Conservation (phyloP, 768 basidiomycete genomes). For the Pleurotus tuber-regium region DNA sequence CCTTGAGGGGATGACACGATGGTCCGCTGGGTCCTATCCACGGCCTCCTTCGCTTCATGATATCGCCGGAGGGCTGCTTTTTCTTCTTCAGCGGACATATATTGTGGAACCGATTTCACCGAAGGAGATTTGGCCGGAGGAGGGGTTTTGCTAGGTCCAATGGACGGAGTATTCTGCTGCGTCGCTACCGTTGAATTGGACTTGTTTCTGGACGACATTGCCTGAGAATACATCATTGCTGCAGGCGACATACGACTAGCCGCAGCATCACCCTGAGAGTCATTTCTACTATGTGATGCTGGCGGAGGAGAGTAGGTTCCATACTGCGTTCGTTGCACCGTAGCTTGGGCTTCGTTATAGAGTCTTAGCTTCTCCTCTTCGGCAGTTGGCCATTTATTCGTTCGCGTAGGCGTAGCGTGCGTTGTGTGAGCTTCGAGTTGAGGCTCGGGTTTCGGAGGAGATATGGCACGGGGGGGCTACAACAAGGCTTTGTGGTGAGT, state of each 20-base stretch:
- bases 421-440: conserved; percentile 14
- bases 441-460: conserved; percentile 21
- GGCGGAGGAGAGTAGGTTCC: conserved; percentile 23
- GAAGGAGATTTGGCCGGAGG: conserved; percentile 14
- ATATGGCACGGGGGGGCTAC: conserved; percentile 20
- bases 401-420: conserved; percentile 15
- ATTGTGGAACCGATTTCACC: conserved; percentile 37
- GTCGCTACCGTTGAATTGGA: conserved; percentile 11
- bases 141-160: conserved; percentile 17
- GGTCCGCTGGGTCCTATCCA: conserved; percentile 52
- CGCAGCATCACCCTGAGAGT: conserved; percentile 16
- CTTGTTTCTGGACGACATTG: conserved; percentile 28
- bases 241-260: conserved; percentile 16
- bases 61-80: conserved; percentile 69
- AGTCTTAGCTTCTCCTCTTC: conserved; percentile 76
- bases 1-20: conserved; percentile 17
- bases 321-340: conserved; percentile 55
- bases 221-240: conserved; percentile 28
- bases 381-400: conserved; percentile 56
- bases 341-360: conserved; percentile 66
- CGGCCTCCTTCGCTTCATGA: conserved; percentile 69
- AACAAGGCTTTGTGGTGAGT: conserved; percentile 1
- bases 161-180: conserved; percentile 14
- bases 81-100: conserved; percentile 67
- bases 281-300: conserved; percentile 23